Conservation (phyloP, 306 rosid species). For the Lithocarpus polystachyus region DNA sequence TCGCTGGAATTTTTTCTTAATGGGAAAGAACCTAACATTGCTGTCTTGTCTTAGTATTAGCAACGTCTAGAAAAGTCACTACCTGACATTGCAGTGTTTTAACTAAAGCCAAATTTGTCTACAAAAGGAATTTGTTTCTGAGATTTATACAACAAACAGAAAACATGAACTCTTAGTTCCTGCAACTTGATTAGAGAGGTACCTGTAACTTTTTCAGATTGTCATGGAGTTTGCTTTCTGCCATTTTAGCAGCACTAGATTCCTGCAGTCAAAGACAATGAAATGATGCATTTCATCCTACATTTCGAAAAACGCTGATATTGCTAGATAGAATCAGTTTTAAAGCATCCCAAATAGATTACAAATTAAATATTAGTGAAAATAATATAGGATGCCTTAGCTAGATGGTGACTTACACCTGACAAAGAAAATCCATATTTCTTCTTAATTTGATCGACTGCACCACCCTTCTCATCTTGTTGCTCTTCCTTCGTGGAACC, state of each 20-base stretch:
- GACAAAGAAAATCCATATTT: conserved; percentile 68
- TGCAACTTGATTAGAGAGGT: neutral
- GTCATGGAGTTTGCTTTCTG: conserved; percentile 73
- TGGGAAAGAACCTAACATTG: neutral
- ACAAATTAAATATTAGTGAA: neutral
- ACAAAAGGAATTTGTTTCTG: neutral
- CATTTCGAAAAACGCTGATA: neutral
- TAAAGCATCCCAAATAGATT: neutral
- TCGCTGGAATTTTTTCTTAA: neutral
- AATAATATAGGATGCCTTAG: neutral
- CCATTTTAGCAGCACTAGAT: conserved; percentile 50
- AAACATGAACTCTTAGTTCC: neutral
- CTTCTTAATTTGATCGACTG: conserved; percentile 74
- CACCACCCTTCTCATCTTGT: conserved; percentile 44
- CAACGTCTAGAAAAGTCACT: neutral
- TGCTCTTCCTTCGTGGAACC: conserved; percentile 52
- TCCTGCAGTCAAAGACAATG: conserved; percentile 46
- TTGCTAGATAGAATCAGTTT: neutral
- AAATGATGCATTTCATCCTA: neutral
- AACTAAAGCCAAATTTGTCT: neutral
- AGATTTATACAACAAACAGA: neutral
- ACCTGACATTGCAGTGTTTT: neutral
- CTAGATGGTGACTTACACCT: conserved; percentile 41
- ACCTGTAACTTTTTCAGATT: conserved; percentile 61
- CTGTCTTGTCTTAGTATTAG: neutral